Conservation (phyloP, 2,329 filamentous ascomycete genomes). For the Ascochyta pisi region DNA sequence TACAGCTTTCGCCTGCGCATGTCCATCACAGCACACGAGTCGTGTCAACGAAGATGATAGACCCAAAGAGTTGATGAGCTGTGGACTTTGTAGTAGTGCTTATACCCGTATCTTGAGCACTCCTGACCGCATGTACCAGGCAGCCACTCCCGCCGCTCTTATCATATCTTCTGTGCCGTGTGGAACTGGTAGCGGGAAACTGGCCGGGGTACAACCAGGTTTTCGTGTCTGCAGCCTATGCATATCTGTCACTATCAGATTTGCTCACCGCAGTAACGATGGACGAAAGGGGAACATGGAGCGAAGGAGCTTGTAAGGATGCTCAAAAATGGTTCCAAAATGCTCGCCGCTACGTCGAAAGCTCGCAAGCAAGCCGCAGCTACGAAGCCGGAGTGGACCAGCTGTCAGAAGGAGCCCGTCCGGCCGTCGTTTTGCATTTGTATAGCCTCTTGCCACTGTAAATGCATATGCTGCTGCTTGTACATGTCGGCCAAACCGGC, state of each 20-base stretch:
- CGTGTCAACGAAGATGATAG: background rate
- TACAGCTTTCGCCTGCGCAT: slow-evolving; percentile 6
- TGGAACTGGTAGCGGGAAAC: background rate
- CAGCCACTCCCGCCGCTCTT: slow-evolving; percentile 11
- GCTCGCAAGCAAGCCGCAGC: slow-evolving; percentile 4
- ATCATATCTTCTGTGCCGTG: background rate
- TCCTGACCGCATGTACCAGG: slow-evolving; percentile 2
- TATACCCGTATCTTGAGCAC: slow-evolving; percentile 2
- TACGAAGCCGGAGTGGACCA: slow-evolving; percentile 3
- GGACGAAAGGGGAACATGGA: slow-evolving; percentile 1
- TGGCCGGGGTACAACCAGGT: background rate
- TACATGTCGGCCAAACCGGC: slow-evolving; percentile 4
- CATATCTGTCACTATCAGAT: slow-evolving; percentile 5
- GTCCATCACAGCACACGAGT: slow-evolving; percentile 4
- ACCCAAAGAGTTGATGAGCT: background rate
- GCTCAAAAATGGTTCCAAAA: slow-evolving; percentile 1
- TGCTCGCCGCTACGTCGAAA: background rate
- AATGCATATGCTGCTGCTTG: background rate
- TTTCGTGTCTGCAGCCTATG: slow-evolving; percentile 9
- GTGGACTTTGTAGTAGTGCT: background rate
- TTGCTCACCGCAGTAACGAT: background rate
- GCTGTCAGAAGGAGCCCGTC: slow-evolving; percentile 7
- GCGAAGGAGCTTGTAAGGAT: slow-evolving; percentile 10
- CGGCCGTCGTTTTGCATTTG: background rate
- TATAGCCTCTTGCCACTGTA: slow-evolving; percentile 4